These are phyloP conservation scores for Staphylotrichum longicolle DNA, from an alignment of 495 filamentous ascomycete genomes.

Conservation along the genomic window DNA sequence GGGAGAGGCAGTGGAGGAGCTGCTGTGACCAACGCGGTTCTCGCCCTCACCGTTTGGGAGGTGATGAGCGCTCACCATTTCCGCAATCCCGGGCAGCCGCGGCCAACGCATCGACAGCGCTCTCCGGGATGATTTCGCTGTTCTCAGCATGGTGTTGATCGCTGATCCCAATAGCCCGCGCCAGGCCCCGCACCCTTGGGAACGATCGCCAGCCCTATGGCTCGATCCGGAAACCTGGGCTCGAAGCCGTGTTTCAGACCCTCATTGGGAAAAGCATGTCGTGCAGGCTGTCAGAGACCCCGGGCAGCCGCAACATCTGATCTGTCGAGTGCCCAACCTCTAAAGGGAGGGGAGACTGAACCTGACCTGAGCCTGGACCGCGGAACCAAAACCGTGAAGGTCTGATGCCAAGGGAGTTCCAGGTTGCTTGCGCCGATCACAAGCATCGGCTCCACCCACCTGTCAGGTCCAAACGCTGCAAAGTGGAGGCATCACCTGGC, in stretches of 20 bases:
- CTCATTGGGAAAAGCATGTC: not conserved
- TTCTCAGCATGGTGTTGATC: slow-evolving; percentile 13
- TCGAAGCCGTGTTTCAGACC: not conserved
- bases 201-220: slow-evolving; percentile 14
- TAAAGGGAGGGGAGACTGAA: too few relatives aligned
- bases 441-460: too few relatives aligned
- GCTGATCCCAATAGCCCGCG: slow-evolving; percentile 21
- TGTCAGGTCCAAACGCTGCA: too few relatives aligned
- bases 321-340: too few relatives aligned
- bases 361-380: too few relatives aligned
- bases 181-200: slow-evolving; percentile 2
- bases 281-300: not conserved
- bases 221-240: not conserved
- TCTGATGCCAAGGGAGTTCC: too few relatives aligned
- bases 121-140: not conserved
- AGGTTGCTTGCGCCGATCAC: too few relatives aligned
- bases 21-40: not conserved
- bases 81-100: not conserved
- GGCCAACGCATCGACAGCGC: too few relatives aligned
- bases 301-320: too few relatives aligned
- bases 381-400: too few relatives aligned
- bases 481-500: not conserved
- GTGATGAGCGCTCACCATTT: slow-evolving; percentile 3
- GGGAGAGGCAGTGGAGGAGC: not conserved
- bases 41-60: not conserved